Base-by-base conservation (phyloP, 2,329 filamentous ascomycete species). In the Hirsutella minnesotensis region DNA sequence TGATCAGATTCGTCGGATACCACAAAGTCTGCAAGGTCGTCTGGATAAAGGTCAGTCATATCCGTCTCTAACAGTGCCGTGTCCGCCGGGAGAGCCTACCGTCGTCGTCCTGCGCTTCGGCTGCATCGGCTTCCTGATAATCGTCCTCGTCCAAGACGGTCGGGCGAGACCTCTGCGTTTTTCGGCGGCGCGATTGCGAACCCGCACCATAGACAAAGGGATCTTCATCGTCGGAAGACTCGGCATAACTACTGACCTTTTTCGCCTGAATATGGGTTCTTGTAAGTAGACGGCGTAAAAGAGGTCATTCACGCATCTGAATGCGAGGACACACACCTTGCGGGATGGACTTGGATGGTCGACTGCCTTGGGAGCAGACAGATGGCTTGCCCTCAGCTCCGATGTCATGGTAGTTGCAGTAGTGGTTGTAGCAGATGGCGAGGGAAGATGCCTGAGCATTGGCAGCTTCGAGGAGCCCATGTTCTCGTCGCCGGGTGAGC, bases 1-100 rank as follows among this genome's bases (percentile, higher is more conserved):
- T 79, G 83, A 39, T 94, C 88, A 0, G 86, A 90, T 35, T 94
- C 86, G 53, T 95, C 89, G 0, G 83, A 79, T 4, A 83, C 88
- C 20, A 96, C 71, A 54, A 96, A 96, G 58, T 95, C 85, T 47
- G 82, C 86, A 67, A 94, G 78, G 42, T 92, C 86, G 64, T 72
- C 67, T 75, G 39, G 2, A 22, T 8, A 4, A 21, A 9, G 9
- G 9, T 37, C 12, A 9, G 15, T n/a, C 41, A 53, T 33, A 27
- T 39, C 10, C 19, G 15, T 19, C 12, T 9, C 10, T 8, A 9
- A 19, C 7, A 15, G 1, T 4, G 19, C 13, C 5, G 1, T 7
- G 9, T 19, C 30, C 2, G 9, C 9, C 21, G 3, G 1, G 22
- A 13, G 9, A 19, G 39, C 48, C 34, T 62, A 80, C 75, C 77